Evolutionary conservation across 306 rosid species (phyloP).

Genomic region (Dryas alaskensis): DNA sequence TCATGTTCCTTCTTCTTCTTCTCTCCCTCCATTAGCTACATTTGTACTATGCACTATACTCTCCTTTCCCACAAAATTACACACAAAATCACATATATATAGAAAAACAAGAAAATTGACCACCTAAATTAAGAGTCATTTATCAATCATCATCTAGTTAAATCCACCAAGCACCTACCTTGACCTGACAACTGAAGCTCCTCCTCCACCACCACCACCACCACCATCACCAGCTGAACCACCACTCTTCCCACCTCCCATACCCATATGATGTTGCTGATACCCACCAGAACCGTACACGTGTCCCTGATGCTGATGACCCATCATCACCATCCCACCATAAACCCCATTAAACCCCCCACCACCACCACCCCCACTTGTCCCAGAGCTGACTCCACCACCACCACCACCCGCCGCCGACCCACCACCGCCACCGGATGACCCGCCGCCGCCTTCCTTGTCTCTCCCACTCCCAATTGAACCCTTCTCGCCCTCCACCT

Average conservation of each 20-base stretch:
- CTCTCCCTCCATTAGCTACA: constrained; percentile 25
- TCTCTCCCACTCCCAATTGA: constrained; percentile 37
- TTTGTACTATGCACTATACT: background rate
- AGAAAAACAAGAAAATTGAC: background rate
- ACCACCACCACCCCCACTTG: background rate
- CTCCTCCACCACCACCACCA: constrained; percentile 24
- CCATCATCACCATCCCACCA: constrained; percentile 54
- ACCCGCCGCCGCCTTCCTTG: constrained; percentile 35
- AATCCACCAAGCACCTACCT: constrained; percentile 29
- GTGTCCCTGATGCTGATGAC: constrained; percentile 46
- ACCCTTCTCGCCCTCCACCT: constrained; percentile 62
- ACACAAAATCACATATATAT: background rate
- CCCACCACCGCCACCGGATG: constrained; percentile 30
- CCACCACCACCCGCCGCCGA: constrained; percentile 30
- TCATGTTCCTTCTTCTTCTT: background rate
- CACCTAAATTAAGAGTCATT: constrained; percentile 10
- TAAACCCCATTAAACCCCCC: constrained; percentile 45
- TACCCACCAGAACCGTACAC: constrained; percentile 49
- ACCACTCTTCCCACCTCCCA: constrained; percentile 24
- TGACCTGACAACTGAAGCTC: constrained; percentile 33
- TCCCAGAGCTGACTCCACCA: constrained; percentile 21
- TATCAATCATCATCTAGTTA: background rate
- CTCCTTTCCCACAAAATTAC: constrained; percentile 8
- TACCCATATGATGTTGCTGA: constrained; percentile 30
- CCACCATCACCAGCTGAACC: constrained; percentile 19